phyloP scores from a whole-genome alignment of 192 early-diverging fungal genomes.

The Coemansia furcata region DNA sequence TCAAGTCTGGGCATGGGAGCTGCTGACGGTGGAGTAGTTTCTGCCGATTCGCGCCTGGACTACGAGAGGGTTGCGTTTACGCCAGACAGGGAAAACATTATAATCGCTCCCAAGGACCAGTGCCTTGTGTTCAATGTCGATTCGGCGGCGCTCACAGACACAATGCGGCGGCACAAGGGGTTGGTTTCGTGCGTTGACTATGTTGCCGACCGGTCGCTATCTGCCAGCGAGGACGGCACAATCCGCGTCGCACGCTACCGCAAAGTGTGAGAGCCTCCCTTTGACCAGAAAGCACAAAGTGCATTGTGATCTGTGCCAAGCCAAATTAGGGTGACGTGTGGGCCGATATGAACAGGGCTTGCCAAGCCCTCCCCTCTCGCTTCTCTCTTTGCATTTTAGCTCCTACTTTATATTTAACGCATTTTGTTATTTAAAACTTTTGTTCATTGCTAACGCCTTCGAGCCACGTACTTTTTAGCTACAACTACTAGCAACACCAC shows the following conservation, averaged over 20 bases:
- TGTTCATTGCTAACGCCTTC: background rate
- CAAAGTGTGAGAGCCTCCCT: constrained; percentile 21
- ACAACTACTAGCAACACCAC: background rate
- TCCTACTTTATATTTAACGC: constrained; percentile 5
- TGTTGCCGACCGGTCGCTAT: constrained; percentile 42
- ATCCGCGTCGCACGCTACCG: constrained; percentile 48
- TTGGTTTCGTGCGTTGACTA: constrained; percentile 45
- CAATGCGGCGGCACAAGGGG: constrained; percentile 51
- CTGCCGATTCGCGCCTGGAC: constrained; percentile 36
- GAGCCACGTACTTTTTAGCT: background rate
- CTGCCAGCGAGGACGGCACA: constrained; percentile 52
- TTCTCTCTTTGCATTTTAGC: constrained; percentile 1
- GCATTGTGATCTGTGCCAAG: background rate
- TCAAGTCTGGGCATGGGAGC: constrained; percentile 30
- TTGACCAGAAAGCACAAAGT: background rate
- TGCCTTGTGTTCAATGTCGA: constrained; percentile 52
- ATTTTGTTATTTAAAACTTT: background rate
- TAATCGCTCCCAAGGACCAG: constrained; percentile 41
- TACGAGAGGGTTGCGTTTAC: constrained; percentile 44
- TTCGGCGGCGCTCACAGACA: constrained; percentile 43
- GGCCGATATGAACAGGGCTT: background rate
- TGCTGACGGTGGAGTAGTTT: background rate
- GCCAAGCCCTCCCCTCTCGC: background rate
- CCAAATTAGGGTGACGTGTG: background rate
- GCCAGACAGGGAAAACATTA: constrained; percentile 40